A percentile compares a stretch with the other conserved stretches of the same genome.
Evolutionary conservation across 2,329 filamentous ascomycete genomes (phyloP).

Genomic region (Coniella vitis): DNA sequence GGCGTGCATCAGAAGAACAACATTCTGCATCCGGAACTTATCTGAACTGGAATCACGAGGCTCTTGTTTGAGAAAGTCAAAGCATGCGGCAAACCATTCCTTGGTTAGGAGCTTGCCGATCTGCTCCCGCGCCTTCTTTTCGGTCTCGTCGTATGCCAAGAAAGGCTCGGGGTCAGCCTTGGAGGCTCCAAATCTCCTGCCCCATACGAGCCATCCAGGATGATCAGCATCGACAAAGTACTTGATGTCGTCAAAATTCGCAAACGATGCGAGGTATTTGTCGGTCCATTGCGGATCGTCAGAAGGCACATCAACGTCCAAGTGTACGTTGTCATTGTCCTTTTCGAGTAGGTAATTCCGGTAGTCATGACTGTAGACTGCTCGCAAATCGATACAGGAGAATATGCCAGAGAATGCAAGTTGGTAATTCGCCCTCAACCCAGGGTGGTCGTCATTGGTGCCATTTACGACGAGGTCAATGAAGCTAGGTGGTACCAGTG

Average conservation of each 20-base stretch:
- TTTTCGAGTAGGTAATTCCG: conserved; percentile 78
- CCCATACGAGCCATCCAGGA: conserved; percentile 95
- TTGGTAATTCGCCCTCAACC: conserved; percentile 72
- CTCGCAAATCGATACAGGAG: conserved; percentile 79
- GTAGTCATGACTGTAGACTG: conserved; percentile 79
- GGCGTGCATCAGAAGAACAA: conserved; percentile 78
- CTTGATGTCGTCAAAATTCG: conserved; percentile 60
- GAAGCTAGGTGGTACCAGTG: conserved; percentile 72
- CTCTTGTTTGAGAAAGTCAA: conserved; percentile 93
- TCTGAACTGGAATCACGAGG: conserved; percentile 76
- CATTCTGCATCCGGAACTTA: conserved; percentile 82
- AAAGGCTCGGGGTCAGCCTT: conserved; percentile 63
- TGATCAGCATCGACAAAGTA: conserved; percentile 91
- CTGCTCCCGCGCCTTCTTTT: conserved; percentile 64
- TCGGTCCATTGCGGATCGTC: conserved; percentile 74
- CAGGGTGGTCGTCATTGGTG: conserved; percentile 84
- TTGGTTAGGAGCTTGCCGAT: conserved; percentile 76
- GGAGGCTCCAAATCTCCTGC: conserved; percentile 75
- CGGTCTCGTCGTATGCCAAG: conserved; percentile 70
- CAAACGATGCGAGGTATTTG: conserved; percentile 71
- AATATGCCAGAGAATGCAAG: conserved; percentile 72
- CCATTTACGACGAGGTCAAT: conserved; percentile 77
- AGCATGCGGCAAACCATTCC: conserved; percentile 81
- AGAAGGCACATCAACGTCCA: conserved; percentile 65
- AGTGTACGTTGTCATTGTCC: conserved; percentile 69